phyloP scores from a whole-genome alignment of 805 yeast species.

The Metschnikowia santaceciliae region DNA sequence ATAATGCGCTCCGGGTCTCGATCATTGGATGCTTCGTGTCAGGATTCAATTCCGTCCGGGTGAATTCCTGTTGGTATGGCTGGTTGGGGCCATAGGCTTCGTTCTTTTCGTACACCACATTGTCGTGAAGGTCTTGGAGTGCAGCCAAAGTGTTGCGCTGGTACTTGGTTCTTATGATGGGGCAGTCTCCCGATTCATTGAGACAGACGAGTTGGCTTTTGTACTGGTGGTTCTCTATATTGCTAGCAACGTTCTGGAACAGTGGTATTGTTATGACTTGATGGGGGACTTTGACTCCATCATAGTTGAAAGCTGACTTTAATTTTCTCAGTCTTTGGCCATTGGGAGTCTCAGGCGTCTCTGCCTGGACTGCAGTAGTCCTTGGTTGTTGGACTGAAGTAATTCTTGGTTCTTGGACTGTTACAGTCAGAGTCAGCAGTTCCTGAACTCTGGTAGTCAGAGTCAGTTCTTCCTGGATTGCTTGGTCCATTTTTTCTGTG shows the following conservation, averaged over 20 bases:
- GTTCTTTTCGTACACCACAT: slow-evolving; percentile 12
- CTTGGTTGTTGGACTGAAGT: no score
- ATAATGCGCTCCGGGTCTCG: slow-evolving; percentile 29
- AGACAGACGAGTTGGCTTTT: slow-evolving; percentile 5
- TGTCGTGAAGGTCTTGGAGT: slow-evolving; percentile 2
- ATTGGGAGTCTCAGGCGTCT: not conserved
- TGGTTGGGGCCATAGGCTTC: slow-evolving; percentile 3
- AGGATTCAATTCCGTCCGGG: slow-evolving; percentile 12
- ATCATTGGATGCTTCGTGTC: slow-evolving; percentile 4
- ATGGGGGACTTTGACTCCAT: not conserved
- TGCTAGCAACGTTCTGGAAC: slow-evolving; percentile 2
- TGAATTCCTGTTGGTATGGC: slow-evolving; percentile 19
- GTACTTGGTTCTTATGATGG: slow-evolving; percentile 9
- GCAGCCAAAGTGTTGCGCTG: slow-evolving; percentile 5
- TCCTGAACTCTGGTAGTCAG: not conserved
- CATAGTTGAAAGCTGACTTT: slow-evolving; percentile 6
- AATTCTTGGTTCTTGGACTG: no score
- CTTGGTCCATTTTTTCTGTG: not conserved
- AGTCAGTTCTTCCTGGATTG: not conserved
- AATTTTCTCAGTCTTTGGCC: slow-evolving; percentile 1
- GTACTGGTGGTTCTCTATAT: not conserved
- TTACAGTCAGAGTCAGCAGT: no score
- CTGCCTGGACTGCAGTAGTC: no score
- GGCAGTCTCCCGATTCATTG: slow-evolving; percentile 6
- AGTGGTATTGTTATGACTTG: not conserved